Base-by-base conservation (phyloP, 495 filamentous ascomycete genomes). In the Hypoxylon perforatum region DNA sequence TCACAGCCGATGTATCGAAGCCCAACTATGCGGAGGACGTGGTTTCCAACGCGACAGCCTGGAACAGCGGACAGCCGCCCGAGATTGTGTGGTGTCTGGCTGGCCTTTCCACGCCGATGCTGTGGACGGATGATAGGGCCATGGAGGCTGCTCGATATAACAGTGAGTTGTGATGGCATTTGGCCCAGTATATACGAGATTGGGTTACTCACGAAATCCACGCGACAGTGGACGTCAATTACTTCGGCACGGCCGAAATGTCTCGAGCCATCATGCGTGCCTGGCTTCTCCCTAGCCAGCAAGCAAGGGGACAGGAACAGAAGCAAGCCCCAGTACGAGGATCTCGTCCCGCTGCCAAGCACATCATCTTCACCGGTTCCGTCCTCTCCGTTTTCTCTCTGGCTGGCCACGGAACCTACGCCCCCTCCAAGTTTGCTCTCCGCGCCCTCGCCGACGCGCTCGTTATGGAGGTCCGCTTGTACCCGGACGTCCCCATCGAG, bases 71-170 rank as follows among this genome's bases (percentile, higher is more conserved):
- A 42, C 65, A 75, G n/a, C 77, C 86, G 17, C 93, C 93, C 1
- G 93, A 97, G 69, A 85, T 96, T 54, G 89, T 97, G 39, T 97
- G 93, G 92, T 92, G 91, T 72, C 88, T 91, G 60, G 94, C 93
- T 14, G 93, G 92, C 67, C 81, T 87, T 58, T 85, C 91, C 11
- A 80, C 80, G 41, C 93, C 94, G 0, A 77, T 85, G 2, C 89
- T 93, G 65, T 97, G 94, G 80, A 56, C 53, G 21, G 75, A 91
- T 54, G 90, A 95, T 49, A 84, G 83, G 21, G 75, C 84, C 17
- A 69, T 88, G 12, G 73, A 86, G 23, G 83, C 82, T 11, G 76
- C 93, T 58, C 83, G 87, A 30, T 78, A 84, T 67, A 92, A 96
- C 77, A 94, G 93, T 56, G 45, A 44, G 53, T 46, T 2, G 36